Base-by-base conservation (phyloP, 192 early-diverging fungal genomes). In the Umbelopsis isabellina region DNA sequence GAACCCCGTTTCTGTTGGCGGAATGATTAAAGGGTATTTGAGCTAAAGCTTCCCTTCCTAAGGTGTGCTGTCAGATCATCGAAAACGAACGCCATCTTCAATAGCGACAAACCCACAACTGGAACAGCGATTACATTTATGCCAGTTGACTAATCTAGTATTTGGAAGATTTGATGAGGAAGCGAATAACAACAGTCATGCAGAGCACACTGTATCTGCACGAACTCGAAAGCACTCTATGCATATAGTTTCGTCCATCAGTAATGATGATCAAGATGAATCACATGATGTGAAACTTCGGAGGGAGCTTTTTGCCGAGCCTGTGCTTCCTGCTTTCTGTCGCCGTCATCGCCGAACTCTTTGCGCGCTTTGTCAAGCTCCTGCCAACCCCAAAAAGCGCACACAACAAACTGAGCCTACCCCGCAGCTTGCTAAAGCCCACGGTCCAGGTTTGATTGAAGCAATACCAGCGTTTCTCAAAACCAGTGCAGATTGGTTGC, bases 381-480 rank as follows among this genome's bases (percentile, higher is more conserved):
- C 55, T 3, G 13, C 55, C 4, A 30, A 35, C 16, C 55, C 55
- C 16, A 61, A 61, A 35, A 61, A 61, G 33, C 55, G 55, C 13
- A 61, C 55, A 13, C 55, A 61, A 61, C 27, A 61, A 30, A 16
- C 30, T 7, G 30, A 12, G 37, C 27, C 55, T 18, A 27, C 66
- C 3, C 2, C 66, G 35, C 66, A 68, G 27, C n/a, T 49, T 18
- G 23, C 45, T 16, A 33, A 50, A 23, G 67, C 61, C 5, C 73
- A 71, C 0, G 65, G 68, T 11, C 70, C 81, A 2, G 84, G 84
- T 11, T 53, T 86, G 3, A 75, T 80, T 8, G 82, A 86, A 25
- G 79, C 82, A 44, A 86, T 86, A 50, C 82, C 84, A 0, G 78
- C 82, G 0, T 86, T 86, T 52, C 20, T 86, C 13, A 78, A 80